Evolutionary conservation across 1,284 basidiomycete genomes (phyloP).

Genomic region (Ceratobasidium sp.): DNA sequence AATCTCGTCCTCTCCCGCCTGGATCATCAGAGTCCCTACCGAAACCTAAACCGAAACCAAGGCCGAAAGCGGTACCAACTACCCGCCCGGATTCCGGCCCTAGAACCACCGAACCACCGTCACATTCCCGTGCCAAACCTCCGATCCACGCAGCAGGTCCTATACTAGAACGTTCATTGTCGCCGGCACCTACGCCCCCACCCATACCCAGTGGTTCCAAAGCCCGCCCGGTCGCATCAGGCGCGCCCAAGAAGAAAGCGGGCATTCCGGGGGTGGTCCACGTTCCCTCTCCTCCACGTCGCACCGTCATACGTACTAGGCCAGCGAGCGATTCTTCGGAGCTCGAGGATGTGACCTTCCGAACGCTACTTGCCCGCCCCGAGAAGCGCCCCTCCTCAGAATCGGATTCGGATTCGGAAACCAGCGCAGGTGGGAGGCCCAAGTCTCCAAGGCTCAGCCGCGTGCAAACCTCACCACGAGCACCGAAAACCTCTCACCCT

Average conservation of each 20-base stretch:
- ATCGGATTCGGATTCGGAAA: constrained; percentile 17
- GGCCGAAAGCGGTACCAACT: not conserved
- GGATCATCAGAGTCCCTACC: not conserved
- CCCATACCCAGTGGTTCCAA: constrained; percentile 1
- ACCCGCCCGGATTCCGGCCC: not conserved
- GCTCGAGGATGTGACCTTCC: constrained; percentile 38
- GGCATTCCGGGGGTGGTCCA: constrained; percentile 34
- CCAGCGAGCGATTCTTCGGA: constrained; percentile 33
- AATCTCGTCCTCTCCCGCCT: not conserved
- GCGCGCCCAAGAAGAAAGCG: not conserved
- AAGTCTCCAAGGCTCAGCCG: constrained; percentile 18
- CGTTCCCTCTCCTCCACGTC: constrained; percentile 33
- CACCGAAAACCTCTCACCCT: constrained; percentile 9
- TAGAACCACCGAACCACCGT: not conserved
- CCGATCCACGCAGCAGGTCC: not conserved
- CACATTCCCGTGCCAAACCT: not conserved
- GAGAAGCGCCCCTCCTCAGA: constrained; percentile 24
- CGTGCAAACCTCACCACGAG: constrained; percentile 25
- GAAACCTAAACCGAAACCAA: not conserved
- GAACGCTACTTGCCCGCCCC: constrained; percentile 21
- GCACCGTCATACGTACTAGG: not conserved
- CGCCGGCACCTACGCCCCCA: not conserved
- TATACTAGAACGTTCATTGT: not conserved
- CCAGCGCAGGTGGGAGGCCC: not conserved
- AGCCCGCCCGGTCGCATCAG: not conserved